phyloP scores from a whole-genome alignment of 139 green algal genomes.

The Volvox africanus region DNA sequence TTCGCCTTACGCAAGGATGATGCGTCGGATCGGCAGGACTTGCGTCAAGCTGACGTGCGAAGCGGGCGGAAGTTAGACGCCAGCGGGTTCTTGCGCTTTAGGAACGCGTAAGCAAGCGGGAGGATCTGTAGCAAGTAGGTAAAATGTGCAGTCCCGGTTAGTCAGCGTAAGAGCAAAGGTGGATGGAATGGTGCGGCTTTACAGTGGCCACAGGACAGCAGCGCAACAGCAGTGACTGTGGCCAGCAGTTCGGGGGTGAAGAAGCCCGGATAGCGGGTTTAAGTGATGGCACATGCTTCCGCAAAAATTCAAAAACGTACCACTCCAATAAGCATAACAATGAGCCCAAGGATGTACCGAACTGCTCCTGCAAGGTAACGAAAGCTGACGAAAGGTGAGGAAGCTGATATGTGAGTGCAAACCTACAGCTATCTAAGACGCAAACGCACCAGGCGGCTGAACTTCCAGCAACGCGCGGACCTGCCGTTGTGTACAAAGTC shows the following conservation, averaged over 20 bases:
- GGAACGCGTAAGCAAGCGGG: constrained; percentile 56
- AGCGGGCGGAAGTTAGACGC: constrained; percentile 43
- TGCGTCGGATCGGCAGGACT: not conserved
- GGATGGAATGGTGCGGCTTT: too few species aligned
- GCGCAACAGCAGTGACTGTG: too few species aligned
- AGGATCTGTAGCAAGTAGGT: constrained; percentile 42
- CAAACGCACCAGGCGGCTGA: constrained; percentile 29
- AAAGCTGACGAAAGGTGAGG: not conserved
- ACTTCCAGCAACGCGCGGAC: constrained; percentile 45
- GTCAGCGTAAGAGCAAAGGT: too few species aligned
- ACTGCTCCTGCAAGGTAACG: constrained; percentile 32
- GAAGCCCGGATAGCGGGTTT: too few species aligned
- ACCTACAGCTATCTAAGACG: not conserved
- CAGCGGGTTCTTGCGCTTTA: constrained; percentile 56
- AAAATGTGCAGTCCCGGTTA: too few species aligned
- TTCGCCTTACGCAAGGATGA: too few species aligned
- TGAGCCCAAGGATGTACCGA: constrained; percentile 54
- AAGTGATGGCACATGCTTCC: too few species aligned
- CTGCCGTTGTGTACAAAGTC: not conserved
- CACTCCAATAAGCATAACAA: constrained; percentile 62
- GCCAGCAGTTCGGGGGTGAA: too few species aligned
- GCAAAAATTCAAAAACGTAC: constrained; percentile 20
- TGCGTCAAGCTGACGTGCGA: constrained; percentile 11
- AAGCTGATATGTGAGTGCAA: not conserved
- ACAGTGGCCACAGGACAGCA: too few species aligned